Base-by-base conservation (phyloP, 768 basidiomycete genomes). In the Russula lepida region DNA sequence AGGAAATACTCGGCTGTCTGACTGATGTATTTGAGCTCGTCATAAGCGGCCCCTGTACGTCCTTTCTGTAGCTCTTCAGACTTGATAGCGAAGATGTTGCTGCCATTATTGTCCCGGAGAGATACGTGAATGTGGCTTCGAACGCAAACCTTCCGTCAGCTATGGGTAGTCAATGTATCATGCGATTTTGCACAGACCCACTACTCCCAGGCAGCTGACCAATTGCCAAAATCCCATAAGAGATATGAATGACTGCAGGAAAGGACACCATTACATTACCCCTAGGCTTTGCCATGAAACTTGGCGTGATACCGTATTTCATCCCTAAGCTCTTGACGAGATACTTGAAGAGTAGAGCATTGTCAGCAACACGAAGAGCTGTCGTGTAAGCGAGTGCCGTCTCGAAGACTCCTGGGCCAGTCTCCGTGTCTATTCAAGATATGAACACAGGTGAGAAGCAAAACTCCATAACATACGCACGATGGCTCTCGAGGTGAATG, bases 281-380 rank as follows among this genome's bases (percentile, higher is more conserved):
- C 89, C 92, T 97, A 27, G 95, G 95, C 68, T 98, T 98, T 0
- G 95, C 94, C 95, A 98, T 98, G 74, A 99, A 99, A 62, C 92
- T 95, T 1, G 97, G 95, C 41, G 92, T 81, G 58, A 99, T 78
- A 9, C 88, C 89, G 65, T 89, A 79, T 70, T 86, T 84, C 81
- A 97, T 89, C 0, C 95, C 95, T 2, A 95, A 75, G 61, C 92
- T 92, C 78, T 98, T 98, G 3, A 92, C 89, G 15, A 90, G 72
- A 66, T 86, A 89, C 72, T 99, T 99, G 82, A 92, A 99, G 50
- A 99, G 75, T 55, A 86, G 81, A 0, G 95, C 94, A 69, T 93
- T 94, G 69, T 95, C 93, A 1, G 90, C 93, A 84, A 95, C 92
- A 53, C 86, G 78, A 33, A 81, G 67, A 1, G 89, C 90, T 2